phyloP scores from a whole-genome alignment of 345 rosid genomes.

The Gossypium anomalum region DNA sequence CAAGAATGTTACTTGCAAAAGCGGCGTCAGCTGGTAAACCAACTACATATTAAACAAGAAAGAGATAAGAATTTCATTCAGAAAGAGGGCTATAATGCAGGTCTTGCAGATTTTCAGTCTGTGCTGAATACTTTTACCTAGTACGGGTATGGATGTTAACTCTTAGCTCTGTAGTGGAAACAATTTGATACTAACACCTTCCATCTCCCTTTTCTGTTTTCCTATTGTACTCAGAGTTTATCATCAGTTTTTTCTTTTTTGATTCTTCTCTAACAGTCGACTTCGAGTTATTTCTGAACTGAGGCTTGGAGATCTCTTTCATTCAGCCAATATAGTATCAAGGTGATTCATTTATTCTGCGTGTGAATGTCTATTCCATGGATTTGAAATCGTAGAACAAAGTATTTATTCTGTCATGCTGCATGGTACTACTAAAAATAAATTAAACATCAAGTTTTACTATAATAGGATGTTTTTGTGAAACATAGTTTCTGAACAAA shows the following conservation, averaged over 20 bases:
- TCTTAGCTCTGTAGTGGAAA: not conserved
- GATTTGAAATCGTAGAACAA: not conserved
- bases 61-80: conserved; percentile 54
- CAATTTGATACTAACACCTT: not conserved
- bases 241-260: conserved; percentile 2
- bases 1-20: conserved; percentile 95
- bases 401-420: not conserved
- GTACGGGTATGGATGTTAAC: conserved; percentile 53
- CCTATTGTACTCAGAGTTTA: not conserved
- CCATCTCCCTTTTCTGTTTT: not conserved
- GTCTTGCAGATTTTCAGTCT: conserved; percentile 85
- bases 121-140: conserved; percentile 74
- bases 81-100: conserved; percentile 73
- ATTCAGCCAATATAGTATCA: conserved; percentile 94
- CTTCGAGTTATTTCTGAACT: conserved; percentile 90
- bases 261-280: conserved; percentile 44
- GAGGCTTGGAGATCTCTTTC: conserved; percentile 90
- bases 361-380: not conserved
- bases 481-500: not conserved
- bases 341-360: conserved; percentile 45
- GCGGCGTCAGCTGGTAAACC: conserved; percentile 65
- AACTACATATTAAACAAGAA: conserved; percentile 49
- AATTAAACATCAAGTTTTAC: not conserved
- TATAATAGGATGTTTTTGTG: not conserved
- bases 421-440: not conserved